Evolutionary conservation across 768 basidiomycete species (phyloP), one percentile per base, ranked within the genome.

Genomic region (Termitomyces sp.): DNA sequence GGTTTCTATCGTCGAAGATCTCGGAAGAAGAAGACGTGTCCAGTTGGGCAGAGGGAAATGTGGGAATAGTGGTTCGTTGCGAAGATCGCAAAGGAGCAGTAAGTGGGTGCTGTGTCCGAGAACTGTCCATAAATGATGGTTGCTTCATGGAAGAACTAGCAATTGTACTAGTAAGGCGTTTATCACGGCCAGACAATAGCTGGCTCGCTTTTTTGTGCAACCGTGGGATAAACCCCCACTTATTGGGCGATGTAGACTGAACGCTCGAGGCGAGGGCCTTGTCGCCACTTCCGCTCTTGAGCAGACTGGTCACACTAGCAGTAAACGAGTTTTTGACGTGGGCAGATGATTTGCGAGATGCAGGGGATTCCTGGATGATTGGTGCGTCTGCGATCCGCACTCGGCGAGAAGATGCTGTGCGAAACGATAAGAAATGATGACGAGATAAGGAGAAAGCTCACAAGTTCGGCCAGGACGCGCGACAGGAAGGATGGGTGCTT

Each of bases 1-100:
- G 74, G 30, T 76, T 75, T 3, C 79, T 79, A 56, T 85, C 85
- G 61, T 83, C 83, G 57, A 81, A 77, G 56, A 80, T 68, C 60
- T 73, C 70, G 60, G 69, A 69, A 49, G 63, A 68, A 28, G 57
- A 62, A 35, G 70, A 64, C 33, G 66, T 59, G 46, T 54, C 57
- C 47, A 36, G 53, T 55, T 54, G 53, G 65, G 48, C 41, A 56
- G 59, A 71, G 63, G 62, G 67, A 59, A 56, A 66, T 40, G 59
- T 65, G 52, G 61, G 66, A 60, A 62, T 60, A 9, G 57, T 36
- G 52, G 59, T 58, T n/a, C 50, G 63, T 44, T 44, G 58, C 11
- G 50, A 30, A 40, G 61, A 60, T 52, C 47, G 60, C 13, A 52
- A 57, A 49, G 55, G 62, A 58, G 59, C 32, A 52, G 56, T 50